Evolutionary conservation across 2,329 filamentous ascomycete species (phyloP), one percentile per base, ranked within the genome.

Genomic region (Dryadomyces quercivorus): DNA sequence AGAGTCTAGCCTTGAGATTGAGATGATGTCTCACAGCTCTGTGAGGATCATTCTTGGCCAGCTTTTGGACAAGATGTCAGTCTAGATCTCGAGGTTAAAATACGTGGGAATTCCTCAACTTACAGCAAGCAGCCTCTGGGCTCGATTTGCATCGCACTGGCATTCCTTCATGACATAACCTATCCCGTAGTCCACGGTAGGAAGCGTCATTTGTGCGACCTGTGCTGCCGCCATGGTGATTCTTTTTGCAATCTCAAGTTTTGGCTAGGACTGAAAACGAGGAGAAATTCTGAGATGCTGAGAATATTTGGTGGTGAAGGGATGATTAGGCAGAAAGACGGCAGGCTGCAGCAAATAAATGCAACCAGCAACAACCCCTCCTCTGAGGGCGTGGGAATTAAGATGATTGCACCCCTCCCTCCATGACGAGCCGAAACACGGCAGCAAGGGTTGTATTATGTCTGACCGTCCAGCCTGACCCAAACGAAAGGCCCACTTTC

Each of bases 21-120:
- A 46, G n/a, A 6, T 55, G 48, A 21, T 55, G 53, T n/a, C 18
- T 45, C 16, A 47, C 43, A 4, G 53, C 53, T 49, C 44, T 55
- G 1, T 18, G 3, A 13, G 53, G 47, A 34, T 55, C 48, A 15
- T 34, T 15, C 2, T 38, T 51, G 40, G 15, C 47, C 8, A 38
- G 40, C 53, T 55, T 42, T 51, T 51, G 16, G 4, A 31, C 26
- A 21, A 5, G 18, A 45, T n/a, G 36, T 50, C 22, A 50, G 52
- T 18, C 5, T 20, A 3, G 15, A n/a, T 13, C 16, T 6, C n/a
- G n/a, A 21, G 15, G 34, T 44, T 12, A 31, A 43, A 3, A 20
- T 53, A n/a, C n/a, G 10, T 31, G 8, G 26, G 8, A 31, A 31
- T 8, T 18, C 20, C 40, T 15, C 5, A 45, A 50, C 53, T 13